Evolutionary conservation across 257 asterid genomes (phyloP), one percentile per base, ranked within the genome.

Genomic region (Euphrasia confusa): DNA sequence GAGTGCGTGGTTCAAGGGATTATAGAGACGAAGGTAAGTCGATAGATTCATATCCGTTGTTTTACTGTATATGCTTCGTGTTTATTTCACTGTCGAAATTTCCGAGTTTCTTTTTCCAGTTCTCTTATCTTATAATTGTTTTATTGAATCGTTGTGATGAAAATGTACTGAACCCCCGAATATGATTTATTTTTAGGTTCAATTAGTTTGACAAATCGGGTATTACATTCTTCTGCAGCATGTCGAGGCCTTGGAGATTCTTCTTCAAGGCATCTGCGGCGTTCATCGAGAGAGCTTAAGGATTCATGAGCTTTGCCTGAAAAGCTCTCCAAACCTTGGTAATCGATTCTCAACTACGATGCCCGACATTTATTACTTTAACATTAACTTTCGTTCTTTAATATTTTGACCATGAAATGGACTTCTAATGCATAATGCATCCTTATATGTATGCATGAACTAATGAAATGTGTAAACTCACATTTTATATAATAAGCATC

Each of bases 1-100:
- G 95, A 91, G 78, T 86, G 96, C 77, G 96, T 86, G 64, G 98
- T 91, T 75, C 89, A 91, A 69, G 96, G 98, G 73, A 91, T 91
- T 65, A 86, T 91, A 69, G 95, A 91, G 81, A 91, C 96, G 1
- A 81, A 83, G 79, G 98, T 83, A 74, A 79, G 75, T 67, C 61
- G 10, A 1, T 33, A n/a, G 44, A 14, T 13, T 15, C 12, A 15
- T 39, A 28, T 21, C 24, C 5, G 62, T 49, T 49, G 58, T n/a
- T 21, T 21, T 26, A 12, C 49, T 39, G 52, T 39, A 59, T 35
- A 53, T 11, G 14, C 21, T 6, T 58, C 28, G 35, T 11, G 37
- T 11, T 66, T 24, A 24, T 2, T 49, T 28, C 42, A 3, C 50
- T 45, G 26, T 57, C 32, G 58, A 17, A 40, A 18, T 28, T 10